phyloP scores from a whole-genome alignment of 768 basidiomycete genomes.

The Lactifluus subvellereus region DNA sequence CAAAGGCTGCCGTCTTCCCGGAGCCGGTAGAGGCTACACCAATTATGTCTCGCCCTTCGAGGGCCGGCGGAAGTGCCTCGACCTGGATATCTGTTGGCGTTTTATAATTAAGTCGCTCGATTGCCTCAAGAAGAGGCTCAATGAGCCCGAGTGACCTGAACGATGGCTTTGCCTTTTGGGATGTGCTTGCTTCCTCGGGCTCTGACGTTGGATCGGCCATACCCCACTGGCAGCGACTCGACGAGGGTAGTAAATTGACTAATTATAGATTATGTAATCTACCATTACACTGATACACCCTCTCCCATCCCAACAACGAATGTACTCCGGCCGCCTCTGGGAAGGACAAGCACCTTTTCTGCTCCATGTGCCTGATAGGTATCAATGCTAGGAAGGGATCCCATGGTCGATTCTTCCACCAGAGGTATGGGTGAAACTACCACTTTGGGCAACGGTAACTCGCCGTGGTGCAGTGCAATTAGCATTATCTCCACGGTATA shows the following conservation, averaged over 20 bases:
- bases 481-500: slow-evolving; percentile 62
- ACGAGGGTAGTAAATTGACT: no score
- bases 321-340: slow-evolving; percentile 75
- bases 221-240: neutral
- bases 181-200: slow-evolving; percentile 14
- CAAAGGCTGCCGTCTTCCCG: slow-evolving; percentile 97
- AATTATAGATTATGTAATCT: neutral
- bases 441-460: slow-evolving; percentile 71
- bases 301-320: slow-evolving; percentile 72
- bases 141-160: slow-evolving; percentile 88
- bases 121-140: slow-evolving; percentile 80
- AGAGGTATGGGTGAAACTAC: slow-evolving; percentile 55
- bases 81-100: slow-evolving; percentile 88
- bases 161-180: slow-evolving; percentile 36
- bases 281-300: neutral
- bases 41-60: slow-evolving; percentile 92
- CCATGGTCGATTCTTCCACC: slow-evolving; percentile 48
- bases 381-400: slow-evolving; percentile 60
- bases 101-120: slow-evolving; percentile 75
- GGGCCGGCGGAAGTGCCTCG: slow-evolving; percentile 77
- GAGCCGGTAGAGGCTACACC: slow-evolving; percentile 98
- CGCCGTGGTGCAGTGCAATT: slow-evolving; percentile 83
- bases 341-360: slow-evolving; percentile 72
- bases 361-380: slow-evolving; percentile 84
- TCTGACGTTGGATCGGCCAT: neutral